phyloP scores from a whole-genome alignment of 2,329 filamentous ascomycete genomes.

The Trichophyton schoenleinii region DNA sequence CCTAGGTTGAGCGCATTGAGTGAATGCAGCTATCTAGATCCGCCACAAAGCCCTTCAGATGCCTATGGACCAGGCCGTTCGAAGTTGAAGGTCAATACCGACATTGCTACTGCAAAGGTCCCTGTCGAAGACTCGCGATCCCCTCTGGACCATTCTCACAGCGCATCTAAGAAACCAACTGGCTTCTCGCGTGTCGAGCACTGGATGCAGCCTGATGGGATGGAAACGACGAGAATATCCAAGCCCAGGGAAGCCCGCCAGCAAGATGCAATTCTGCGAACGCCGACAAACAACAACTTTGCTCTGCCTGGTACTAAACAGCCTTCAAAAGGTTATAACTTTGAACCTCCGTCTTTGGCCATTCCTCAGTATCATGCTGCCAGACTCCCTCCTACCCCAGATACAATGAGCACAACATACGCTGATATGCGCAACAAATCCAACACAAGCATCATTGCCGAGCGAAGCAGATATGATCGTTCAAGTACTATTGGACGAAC shows the following conservation, averaged over 20 bases:
- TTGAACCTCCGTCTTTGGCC: conserved; percentile 20
- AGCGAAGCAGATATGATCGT: conserved; percentile 16
- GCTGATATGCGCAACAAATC: conserved; percentile 22
- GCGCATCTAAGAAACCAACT: background rate
- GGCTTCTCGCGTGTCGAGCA: conserved; percentile 19
- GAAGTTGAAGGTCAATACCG: background rate
- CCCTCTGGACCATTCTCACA: background rate
- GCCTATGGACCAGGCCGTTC: background rate
- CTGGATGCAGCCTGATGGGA: conserved; percentile 21
- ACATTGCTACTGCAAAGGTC: background rate
- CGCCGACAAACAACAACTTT: conserved; percentile 12
- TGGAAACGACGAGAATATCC: conserved; percentile 13
- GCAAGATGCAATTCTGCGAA: background rate
- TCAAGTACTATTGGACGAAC: conserved; percentile 3
- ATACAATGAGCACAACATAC: conserved; percentile 32
- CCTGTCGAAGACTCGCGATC: background rate
- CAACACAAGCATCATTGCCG: conserved; percentile 24
- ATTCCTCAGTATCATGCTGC: conserved; percentile 23
- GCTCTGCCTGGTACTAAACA: conserved; percentile 12
- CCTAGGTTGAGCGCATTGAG: conserved; percentile 33
- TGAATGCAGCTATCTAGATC: conserved; percentile 33
- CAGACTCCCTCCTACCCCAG: conserved; percentile 30
- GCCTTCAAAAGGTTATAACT: conserved; percentile 11
- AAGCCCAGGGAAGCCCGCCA: conserved; percentile 1
- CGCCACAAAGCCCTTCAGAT: conserved; percentile 17